Evolutionary conservation across 202 grass and related monocot genomes (phyloP), one percentile per base, ranked within the genome.

Genomic region (Dendrocalamus latiflorus): DNA sequence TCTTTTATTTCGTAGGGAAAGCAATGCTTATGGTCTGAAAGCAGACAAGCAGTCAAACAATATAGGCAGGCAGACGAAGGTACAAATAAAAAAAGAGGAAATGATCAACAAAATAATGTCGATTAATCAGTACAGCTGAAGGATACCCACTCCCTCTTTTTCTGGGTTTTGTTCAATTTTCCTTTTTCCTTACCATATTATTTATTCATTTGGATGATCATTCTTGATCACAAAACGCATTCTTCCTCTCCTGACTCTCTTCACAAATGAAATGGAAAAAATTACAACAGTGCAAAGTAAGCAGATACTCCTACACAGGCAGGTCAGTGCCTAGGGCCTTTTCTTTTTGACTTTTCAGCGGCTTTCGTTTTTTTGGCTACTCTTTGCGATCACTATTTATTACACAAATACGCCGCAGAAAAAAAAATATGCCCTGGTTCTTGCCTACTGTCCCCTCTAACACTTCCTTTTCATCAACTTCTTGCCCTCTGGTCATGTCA

Each of bases 391-490:
- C n/a, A n/a, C n/a, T n/a, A n/a, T n/a, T n/a, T n/a, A n/a, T n/a
- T n/a, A n/a, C n/a, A n/a, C n/a, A n/a, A n/a, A n/a, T n/a, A n/a
- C n/a, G n/a, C n/a, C n/a, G n/a, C n/a, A n/a, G n/a, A n/a, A n/a
- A n/a, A n/a, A n/a, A n/a, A n/a, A n/a, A n/a, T n/a, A n/a, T n/a
- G n/a, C n/a, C n/a, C n/a, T n/a, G n/a, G n/a, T n/a, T n/a, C n/a
- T n/a, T n/a, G n/a, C n/a, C n/a, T n/a, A n/a, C n/a, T n/a, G n/a
- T n/a, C n/a, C n/a, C n/a, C n/a, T n/a, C n/a, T n/a, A n/a, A n/a
- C n/a, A n/a, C n/a, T n/a, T n/a, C n/a, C n/a, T n/a, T n/a, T 62
- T 81, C 85, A 81, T 87, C 70, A 81, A 81, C 70, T 87, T 69
- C 53, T 76, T 44, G 42, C 86, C 50, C 39, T 67, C 44, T 62